phyloP scores from a whole-genome alignment of 2,329 filamentous ascomycete species.

The Escovopsis weberi region DNA sequence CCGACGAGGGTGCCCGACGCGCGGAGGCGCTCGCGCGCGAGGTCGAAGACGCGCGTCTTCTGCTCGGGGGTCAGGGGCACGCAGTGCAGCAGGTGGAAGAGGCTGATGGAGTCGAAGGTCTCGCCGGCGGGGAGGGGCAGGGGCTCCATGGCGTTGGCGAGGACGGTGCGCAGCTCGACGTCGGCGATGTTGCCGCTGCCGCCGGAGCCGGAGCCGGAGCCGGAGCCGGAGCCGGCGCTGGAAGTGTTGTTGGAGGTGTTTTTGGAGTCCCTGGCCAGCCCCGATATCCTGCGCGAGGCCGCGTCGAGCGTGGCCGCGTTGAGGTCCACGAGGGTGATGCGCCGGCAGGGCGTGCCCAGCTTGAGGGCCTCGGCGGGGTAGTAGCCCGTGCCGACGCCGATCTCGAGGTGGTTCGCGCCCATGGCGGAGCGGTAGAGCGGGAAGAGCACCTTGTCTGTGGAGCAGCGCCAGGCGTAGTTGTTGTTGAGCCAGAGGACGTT shows the following conservation, averaged over 20 bases:
- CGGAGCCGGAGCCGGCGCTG: too few relatives aligned
- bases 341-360: constrained; percentile 6
- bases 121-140: constrained; percentile 11
- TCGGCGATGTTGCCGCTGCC: neutral
- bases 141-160: constrained; percentile 22
- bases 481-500: constrained; percentile 29
- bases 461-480: constrained; percentile 21
- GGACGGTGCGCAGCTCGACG: constrained; percentile 13
- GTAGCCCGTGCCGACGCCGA: constrained; percentile 26
- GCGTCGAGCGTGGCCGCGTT: constrained; percentile 17
- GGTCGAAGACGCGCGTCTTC: constrained; percentile 9
- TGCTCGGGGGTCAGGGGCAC: constrained; percentile 9
- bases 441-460: constrained; percentile 15
- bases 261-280: too few relatives aligned
- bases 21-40: constrained; percentile 7
- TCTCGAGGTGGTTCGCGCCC: constrained; percentile 22
- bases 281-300: neutral
- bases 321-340: constrained; percentile 23
- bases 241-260: too few relatives aligned
- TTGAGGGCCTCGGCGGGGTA: constrained; percentile 18
- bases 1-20: constrained; percentile 12
- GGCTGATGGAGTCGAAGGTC: constrained; percentile 24
- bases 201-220: too few relatives aligned
- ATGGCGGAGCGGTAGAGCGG: constrained; percentile 20
- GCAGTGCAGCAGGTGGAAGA: constrained; percentile 14